A percentile compares a stretch with the other conserved stretches of the same genome.
Evolutionary conservation across 2,329 filamentous ascomycete genomes (phyloP).

Genomic region (Fusarium burgessii): DNA sequence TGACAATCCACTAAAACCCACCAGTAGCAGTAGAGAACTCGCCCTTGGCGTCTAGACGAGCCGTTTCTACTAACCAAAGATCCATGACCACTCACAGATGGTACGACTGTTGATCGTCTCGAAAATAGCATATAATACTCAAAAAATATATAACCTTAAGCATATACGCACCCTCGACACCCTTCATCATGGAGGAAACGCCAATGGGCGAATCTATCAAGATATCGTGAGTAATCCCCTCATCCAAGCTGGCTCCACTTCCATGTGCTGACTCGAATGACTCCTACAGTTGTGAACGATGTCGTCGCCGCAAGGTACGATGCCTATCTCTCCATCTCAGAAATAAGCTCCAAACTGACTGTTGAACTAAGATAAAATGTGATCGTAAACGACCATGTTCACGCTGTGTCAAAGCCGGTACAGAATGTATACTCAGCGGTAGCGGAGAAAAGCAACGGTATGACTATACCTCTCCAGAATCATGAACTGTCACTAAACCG

Average conservation of each 20-base stretch:
- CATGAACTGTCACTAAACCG: background rate
- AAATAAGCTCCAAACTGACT: background rate
- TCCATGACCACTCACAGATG: conserved; percentile 5
- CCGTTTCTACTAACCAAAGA: conserved; percentile 22
- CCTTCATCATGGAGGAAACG: conserved; percentile 49
- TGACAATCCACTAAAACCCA: conserved; percentile 20
- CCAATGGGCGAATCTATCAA: conserved; percentile 53
- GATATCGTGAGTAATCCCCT: conserved; percentile 51
- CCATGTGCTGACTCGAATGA: conserved; percentile 18
- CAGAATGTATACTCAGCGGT: conserved; percentile 55
- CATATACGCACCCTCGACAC: too few species aligned
- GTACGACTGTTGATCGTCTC: background rate
- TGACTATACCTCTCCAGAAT: conserved; percentile 7
- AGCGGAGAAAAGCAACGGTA: conserved; percentile 59
- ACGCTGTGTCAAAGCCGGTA: conserved; percentile 58
- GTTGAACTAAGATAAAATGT: conserved; percentile 60
- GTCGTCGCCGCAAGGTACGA: conserved; percentile 57
- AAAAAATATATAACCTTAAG: background rate
- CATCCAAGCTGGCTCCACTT: conserved; percentile 6
- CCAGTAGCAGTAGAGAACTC: background rate
- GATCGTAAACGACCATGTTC: conserved; percentile 63
- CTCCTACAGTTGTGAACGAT: conserved; percentile 56
- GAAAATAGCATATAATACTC: background rate
- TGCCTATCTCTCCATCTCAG: background rate
- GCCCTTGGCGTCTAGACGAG: conserved; percentile 31